These are phyloP conservation scores for Lathyrus oleraceus DNA, from an alignment of 306 rosid genomes.

Conservation along the genomic window DNA sequence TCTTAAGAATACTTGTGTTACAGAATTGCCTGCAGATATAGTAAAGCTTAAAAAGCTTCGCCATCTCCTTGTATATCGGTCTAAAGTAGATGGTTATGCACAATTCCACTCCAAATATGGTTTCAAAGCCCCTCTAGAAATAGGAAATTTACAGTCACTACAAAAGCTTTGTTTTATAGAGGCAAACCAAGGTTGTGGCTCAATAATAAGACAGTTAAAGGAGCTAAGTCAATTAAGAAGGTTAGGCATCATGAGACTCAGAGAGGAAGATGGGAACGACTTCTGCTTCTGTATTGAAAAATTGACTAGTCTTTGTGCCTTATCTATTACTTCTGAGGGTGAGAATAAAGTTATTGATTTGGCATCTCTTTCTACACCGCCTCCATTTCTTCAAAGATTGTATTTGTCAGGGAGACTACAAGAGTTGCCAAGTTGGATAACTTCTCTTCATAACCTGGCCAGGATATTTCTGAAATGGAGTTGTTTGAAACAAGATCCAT, in stretches of 20 bases:
- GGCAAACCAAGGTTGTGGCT: constrained; percentile 41
- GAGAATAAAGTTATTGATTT: constrained; percentile 47
- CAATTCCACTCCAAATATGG: constrained; percentile 44
- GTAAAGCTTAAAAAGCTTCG: constrained; percentile 49
- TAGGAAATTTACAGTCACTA: constrained; percentile 46
- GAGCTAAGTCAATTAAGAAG: constrained; percentile 46
- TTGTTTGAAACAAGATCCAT: constrained; percentile 40
- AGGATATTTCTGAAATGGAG: constrained; percentile 49
- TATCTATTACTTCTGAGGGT: constrained; percentile 39
- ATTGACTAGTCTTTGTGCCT: constrained; percentile 43
- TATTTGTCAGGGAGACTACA: constrained; percentile 44
- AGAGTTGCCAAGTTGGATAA: constrained; percentile 49
- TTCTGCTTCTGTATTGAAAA: constrained; percentile 48
- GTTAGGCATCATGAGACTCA: constrained; percentile 44
- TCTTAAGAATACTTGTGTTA: constrained; percentile 43
- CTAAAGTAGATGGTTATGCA: constrained; percentile 33
- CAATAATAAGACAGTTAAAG: constrained; percentile 40
- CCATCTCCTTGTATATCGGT: constrained; percentile 50
- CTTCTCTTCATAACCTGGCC: constrained; percentile 36
- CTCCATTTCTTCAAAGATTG: constrained; percentile 46
- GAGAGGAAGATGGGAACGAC: constrained; percentile 47
- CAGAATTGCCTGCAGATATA: constrained; percentile 55
- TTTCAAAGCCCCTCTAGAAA: constrained; percentile 32
- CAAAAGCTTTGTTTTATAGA: constrained; percentile 59
- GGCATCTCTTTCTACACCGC: constrained; percentile 42